phyloP scores from a whole-genome alignment of 169 alveolate species.

The Cryptosporidium baileyi region DNA sequence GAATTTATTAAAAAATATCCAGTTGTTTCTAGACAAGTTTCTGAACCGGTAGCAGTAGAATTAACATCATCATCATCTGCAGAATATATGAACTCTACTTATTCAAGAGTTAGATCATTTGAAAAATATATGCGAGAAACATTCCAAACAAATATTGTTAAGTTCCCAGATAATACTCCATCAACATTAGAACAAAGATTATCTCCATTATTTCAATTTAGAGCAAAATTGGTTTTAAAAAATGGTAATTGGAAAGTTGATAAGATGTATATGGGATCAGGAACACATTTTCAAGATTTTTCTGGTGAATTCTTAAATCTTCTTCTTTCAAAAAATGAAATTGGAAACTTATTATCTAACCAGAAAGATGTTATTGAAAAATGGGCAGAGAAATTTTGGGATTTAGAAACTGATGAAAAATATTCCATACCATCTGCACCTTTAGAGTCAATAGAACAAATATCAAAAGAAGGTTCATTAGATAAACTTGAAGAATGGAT shows the following conservation, averaged over 20 bases:
- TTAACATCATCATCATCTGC: background rate
- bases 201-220: conserved; percentile 42
- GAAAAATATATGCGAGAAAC: background rate
- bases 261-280: conserved; percentile 11
- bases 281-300: background rate
- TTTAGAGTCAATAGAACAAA: background rate
- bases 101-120: conserved; percentile 8
- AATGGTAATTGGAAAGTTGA: background rate
- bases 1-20: conserved; percentile 6
- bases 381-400: conserved; percentile 40
- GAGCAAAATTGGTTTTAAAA: background rate
- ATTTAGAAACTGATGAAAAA: background rate
- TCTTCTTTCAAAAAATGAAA: conserved; percentile 1
- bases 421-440: conserved; percentile 24
- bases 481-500: conserved; percentile 29
- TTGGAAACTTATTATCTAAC: background rate
- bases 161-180: conserved; percentile 24
- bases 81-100: background rate
- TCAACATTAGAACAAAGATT: conserved; percentile 4
- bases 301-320: conserved; percentile 19
- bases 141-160: background rate
- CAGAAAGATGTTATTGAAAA: background rate
- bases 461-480: background rate
- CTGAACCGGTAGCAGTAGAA: background rate
- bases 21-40: background rate